Conservation (phyloP, 2,329 filamentous ascomycete species). For the Corinectria fuckeliana region DNA sequence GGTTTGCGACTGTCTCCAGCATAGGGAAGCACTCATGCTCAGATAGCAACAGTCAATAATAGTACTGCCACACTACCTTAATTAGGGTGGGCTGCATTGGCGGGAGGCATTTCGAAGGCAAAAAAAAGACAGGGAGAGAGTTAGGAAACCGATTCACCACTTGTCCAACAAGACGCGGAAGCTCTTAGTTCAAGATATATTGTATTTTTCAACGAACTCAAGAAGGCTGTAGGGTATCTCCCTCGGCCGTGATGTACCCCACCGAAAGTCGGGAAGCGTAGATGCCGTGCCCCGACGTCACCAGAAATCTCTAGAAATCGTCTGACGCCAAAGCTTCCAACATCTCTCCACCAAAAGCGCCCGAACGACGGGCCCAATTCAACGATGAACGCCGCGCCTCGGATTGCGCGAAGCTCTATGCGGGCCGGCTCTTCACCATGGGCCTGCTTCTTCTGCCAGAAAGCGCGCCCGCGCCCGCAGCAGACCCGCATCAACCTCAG, state of each 20-base stretch:
- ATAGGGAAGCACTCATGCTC: too few relatives aligned
- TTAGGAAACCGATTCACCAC: too few relatives aligned
- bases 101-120: too few relatives aligned
- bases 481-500: slow-evolving; percentile 33
- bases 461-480: slow-evolving; percentile 39
- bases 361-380: slow-evolving; percentile 26
- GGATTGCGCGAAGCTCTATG: slow-evolving; percentile 43
- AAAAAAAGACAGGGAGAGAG: background rate
- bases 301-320: slow-evolving; percentile 36
- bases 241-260: background rate
- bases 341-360: slow-evolving; percentile 16
- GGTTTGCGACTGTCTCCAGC: too few relatives aligned
- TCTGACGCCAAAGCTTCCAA: slow-evolving; percentile 27
- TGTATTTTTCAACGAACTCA: background rate
- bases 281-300: slow-evolving; percentile 36
- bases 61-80: too few relatives aligned
- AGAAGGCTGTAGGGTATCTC: background rate
- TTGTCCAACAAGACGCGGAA: background rate
- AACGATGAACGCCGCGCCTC: slow-evolving; percentile 50
- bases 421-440: slow-evolving; percentile 39
- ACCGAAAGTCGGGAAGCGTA: slow-evolving; percentile 20
- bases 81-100: too few relatives aligned
- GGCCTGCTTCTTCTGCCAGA: slow-evolving; percentile 48
- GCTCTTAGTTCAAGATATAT: background rate
- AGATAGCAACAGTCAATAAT: too few relatives aligned